A percentile compares a stretch with the other conserved stretches of the same genome.
Conservation (phyloP, 1,284 basidiomycete genomes). For the Trametes sp. region DNA sequence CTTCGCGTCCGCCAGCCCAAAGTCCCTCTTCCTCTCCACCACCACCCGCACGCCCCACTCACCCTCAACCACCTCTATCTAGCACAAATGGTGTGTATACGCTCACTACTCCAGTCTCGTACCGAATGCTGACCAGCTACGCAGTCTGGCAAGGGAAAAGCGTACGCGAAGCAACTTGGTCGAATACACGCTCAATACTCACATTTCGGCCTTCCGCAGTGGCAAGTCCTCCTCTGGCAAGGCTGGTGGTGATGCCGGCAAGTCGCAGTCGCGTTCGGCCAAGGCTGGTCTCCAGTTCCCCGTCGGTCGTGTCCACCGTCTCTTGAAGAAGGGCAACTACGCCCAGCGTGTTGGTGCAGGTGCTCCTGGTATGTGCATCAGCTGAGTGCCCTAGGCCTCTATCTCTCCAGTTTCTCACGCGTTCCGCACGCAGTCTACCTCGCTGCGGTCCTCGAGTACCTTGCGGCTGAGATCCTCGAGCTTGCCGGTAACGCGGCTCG, state of each 20-base stretch:
- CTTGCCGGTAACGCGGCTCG: constrained; percentile 85
- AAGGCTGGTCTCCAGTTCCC: constrained; percentile 88
- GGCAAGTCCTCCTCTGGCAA: constrained; percentile 66
- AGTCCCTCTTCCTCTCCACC: constrained; percentile 39
- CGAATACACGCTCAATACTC: constrained; percentile 16
- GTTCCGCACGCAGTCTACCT: constrained; percentile 72
- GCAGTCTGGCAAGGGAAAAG: constrained; percentile 64
- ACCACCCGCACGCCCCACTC: constrained; percentile 35
- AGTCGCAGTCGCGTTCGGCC: constrained; percentile 72
- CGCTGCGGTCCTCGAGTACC: constrained; percentile 85
- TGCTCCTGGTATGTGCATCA: constrained; percentile 66
- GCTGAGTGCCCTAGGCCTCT: not conserved
- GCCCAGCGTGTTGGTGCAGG: constrained; percentile 74
- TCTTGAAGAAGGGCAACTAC: constrained; percentile 84
- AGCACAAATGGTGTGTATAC: constrained; percentile 42
- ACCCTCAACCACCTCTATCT: constrained; percentile 27
- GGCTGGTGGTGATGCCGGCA: constrained; percentile 55
- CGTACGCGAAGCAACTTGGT: constrained; percentile 41
- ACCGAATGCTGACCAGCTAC: constrained; percentile 28
- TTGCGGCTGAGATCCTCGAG: constrained; percentile 89
- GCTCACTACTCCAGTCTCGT: constrained; percentile 13
- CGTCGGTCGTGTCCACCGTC: constrained; percentile 88
- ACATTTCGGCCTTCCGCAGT: constrained; percentile 38
- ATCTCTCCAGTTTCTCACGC: not conserved
- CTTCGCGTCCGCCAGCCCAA: constrained; percentile 35